These are phyloP conservation scores for Oropetium thomaeum DNA, from an alignment of 176 grass and related monocot species.

Conservation along the genomic window DNA sequence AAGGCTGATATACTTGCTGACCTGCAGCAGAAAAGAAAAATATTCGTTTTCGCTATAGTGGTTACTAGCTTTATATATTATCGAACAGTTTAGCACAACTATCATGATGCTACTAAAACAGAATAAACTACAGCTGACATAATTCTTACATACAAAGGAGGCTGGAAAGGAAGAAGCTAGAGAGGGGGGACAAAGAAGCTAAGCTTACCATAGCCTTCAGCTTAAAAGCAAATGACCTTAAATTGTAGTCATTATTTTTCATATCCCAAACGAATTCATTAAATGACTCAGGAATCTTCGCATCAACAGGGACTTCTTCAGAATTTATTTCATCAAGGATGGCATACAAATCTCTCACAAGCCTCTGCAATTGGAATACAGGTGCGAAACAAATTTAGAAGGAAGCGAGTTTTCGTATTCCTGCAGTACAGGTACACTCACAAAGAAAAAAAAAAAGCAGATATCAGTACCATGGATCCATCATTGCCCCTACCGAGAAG, in stretches of 20 bases:
- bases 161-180: not conserved
- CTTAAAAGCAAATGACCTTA: conserved; percentile 72
- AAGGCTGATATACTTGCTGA: too few relatives aligned
- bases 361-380: conserved; percentile 50
- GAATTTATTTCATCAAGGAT: conserved; percentile 75
- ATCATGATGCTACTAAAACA: too few relatives aligned
- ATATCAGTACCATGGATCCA: conserved; percentile 68
- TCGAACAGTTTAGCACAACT: too few relatives aligned
- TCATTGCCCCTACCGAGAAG: conserved; percentile 80
- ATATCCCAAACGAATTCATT: conserved; percentile 85
- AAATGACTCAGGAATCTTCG: conserved; percentile 81
- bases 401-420: too few relatives aligned
- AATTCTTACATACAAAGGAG: too few relatives aligned
- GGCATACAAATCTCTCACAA: conserved; percentile 82
- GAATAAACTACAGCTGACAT: too few relatives aligned
- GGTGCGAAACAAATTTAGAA: conserved; percentile 23
- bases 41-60: too few relatives aligned
- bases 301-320: conserved; percentile 57
- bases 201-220: conserved; percentile 73
- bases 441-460: not conserved
- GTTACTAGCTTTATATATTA: too few relatives aligned
- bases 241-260: conserved; percentile 85
- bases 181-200: not conserved
- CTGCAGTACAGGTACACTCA: too few relatives aligned
- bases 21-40: too few relatives aligned